phyloP scores from a whole-genome alignment of 164 flowering plant species.

The Sextonia rubra region DNA sequence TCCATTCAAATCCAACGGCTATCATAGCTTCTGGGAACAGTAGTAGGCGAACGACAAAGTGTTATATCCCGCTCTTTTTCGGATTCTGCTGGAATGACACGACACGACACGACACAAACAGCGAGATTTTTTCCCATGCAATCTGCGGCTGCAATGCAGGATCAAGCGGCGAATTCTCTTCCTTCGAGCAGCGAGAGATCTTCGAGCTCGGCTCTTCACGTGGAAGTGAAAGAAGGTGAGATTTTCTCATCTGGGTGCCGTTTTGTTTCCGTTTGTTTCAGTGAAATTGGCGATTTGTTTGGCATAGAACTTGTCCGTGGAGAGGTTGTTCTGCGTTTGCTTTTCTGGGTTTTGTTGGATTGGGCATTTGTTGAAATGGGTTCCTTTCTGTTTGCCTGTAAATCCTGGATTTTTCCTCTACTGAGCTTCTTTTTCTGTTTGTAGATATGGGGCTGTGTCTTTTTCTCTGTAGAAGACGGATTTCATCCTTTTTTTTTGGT shows the following conservation, averaged over 20 bases:
- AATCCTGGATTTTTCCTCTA: neutral
- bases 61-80: conserved; percentile 56
- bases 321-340: neutral
- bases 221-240: conserved; percentile 80
- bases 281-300: neutral
- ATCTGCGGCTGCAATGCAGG: conserved; percentile 47
- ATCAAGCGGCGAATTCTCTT: conserved; percentile 67
- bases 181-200: conserved; percentile 96
- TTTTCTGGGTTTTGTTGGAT: neutral
- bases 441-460: neutral
- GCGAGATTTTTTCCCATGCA: conserved; percentile 10
- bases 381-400: neutral
- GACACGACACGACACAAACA: neutral
- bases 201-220: conserved; percentile 82
- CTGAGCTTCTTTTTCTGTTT: neutral
- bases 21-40: too few species aligned
- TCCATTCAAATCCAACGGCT: conserved; percentile 42
- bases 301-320: too few species aligned
- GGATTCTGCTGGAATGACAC: neutral
- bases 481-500: neutral
- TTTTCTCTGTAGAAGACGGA: neutral
- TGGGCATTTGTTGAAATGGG: neutral
- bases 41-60: conserved; percentile 2
- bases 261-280: neutral
- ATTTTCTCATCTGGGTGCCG: conserved; percentile 3